Base-by-base conservation (phyloP, 2,329 filamentous ascomycete species). In the Emmonsia crescens region DNA sequence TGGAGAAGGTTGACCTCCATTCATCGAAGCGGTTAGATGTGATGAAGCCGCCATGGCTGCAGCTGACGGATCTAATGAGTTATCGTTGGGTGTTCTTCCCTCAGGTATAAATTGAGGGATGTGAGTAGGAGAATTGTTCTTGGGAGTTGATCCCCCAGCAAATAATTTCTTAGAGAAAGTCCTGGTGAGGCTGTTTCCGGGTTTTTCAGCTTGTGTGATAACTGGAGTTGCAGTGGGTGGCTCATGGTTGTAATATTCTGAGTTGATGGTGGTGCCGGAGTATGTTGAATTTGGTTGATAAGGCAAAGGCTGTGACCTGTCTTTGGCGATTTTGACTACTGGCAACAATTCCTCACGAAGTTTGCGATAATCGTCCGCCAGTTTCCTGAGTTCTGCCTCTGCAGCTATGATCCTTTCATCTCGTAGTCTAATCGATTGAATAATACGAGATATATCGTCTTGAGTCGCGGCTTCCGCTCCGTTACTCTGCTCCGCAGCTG, bases 261-360 rank as follows among this genome's bases (percentile, higher is more conserved):
- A 68, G 60, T 66, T 70, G 16, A 67, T 59, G 42, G 68, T 72
- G 49, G 62, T 60, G 51, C 54, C 63, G 10, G 67, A 63, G 14
- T 66, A 64, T 2, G 68, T 60, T 38, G 70, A 61, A 40, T 60
- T 65, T n/a, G 77, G 77, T 46, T 77, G 76, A 57, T 79, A 78
- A 40, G 92, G 92, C 27, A 97, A 80, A 42, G 93, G 93, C 71
- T 96, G 90, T 66, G 91, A 89, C 68, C 88, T 88, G 72, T 97
- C 92, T 77, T 97, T 97, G 69, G 87, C 89, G 70, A 96, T 85
- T 65, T 92, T 89, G 70, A 96, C 85, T 24, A 96, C 87, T 3
- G 94, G 93, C 38, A 97, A 81, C 71, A 96, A 85, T 71, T 99
- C 94, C 74, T 97, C 93, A 61, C 94, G 84, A 65, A 99, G 77